These are phyloP conservation scores for Bipolaris bicolor DNA, from an alignment of 2,329 filamentous ascomycete species.

Conservation along the genomic window DNA sequence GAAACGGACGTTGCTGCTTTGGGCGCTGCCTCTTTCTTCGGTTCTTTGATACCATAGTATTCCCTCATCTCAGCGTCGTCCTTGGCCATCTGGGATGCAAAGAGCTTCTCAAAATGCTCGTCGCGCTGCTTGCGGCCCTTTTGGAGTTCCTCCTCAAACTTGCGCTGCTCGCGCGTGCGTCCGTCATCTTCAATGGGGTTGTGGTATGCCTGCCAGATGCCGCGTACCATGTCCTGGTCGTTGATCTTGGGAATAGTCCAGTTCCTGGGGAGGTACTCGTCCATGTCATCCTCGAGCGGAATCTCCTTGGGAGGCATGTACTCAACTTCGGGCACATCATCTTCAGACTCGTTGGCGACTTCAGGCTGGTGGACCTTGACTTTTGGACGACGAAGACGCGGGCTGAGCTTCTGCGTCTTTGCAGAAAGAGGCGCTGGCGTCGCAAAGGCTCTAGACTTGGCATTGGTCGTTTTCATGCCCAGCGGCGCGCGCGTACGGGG, in stretches of 20 bases:
- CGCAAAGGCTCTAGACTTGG: conserved; percentile 74
- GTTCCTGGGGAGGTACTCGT: conserved; percentile 64
- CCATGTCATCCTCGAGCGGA: conserved; percentile 70
- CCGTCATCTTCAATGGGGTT: conserved; percentile 71
- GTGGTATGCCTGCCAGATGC: conserved; percentile 58
- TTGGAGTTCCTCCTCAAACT: conserved; percentile 56
- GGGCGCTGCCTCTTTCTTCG: conserved; percentile 36
- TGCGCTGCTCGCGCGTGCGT: conserved; percentile 65
- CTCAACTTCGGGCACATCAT: conserved; percentile 77
- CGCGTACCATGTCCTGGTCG: conserved; percentile 60
- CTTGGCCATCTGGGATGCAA: conserved; percentile 64
- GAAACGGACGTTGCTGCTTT: conserved; percentile 14
- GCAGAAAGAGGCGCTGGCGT: conserved; percentile 70
- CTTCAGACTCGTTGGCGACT: conserved; percentile 57
- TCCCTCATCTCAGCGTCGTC: conserved; percentile 57
- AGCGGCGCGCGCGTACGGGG: conserved; percentile 75
- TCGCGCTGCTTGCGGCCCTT: conserved; percentile 62
- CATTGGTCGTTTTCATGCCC: conserved; percentile 95
- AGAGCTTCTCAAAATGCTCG: conserved; percentile 69
- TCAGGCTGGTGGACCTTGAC: conserved; percentile 70
- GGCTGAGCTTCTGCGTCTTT: conserved; percentile 69
- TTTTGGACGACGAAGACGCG: conserved; percentile 60
- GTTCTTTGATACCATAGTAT: conserved; percentile 35
- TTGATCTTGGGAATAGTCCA: conserved; percentile 59
- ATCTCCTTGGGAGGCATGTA: conserved; percentile 79